These are phyloP conservation scores for Wickerhamiella bombiphila DNA, from an alignment of 805 yeast genomes.

Conservation along the genomic window DNA sequence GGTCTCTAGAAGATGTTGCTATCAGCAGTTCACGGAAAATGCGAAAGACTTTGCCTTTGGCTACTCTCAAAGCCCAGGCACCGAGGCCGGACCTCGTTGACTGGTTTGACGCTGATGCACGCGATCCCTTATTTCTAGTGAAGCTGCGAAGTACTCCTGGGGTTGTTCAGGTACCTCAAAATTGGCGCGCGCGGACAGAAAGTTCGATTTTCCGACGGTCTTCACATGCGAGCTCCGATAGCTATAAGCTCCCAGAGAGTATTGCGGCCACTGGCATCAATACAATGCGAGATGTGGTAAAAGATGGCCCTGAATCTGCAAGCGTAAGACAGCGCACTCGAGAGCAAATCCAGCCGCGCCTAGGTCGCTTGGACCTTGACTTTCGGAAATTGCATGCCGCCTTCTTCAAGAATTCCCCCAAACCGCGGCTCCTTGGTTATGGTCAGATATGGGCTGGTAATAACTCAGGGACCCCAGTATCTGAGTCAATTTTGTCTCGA, in stretches of 20 bases:
- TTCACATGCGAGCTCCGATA: conserved; percentile 23
- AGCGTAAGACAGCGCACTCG: conserved; percentile 60
- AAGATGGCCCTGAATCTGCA: conserved; percentile 30
- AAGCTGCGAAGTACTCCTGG: conserved; percentile 51
- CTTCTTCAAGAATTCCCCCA: conserved; percentile 62
- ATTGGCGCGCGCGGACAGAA: conserved; percentile 73
- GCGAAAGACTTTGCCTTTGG: conserved; percentile 45
- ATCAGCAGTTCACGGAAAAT: conserved; percentile 6
- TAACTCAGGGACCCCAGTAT: not conserved
- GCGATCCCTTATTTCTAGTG: conserved; percentile 55
- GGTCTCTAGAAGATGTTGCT: too few species aligned
- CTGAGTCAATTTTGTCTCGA: not conserved
- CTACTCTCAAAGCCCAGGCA: conserved; percentile 48
- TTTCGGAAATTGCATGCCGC: conserved; percentile 72
- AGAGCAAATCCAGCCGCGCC: conserved; percentile 75
- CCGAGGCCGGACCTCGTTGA: conserved; percentile 61
- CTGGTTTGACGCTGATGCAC: conserved; percentile 77
- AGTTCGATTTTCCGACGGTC: conserved; percentile 24
- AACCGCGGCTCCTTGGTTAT: conserved; percentile 47
- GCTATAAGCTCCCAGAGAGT: conserved; percentile 63
- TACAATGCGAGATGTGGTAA: conserved; percentile 59
- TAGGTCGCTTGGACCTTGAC: conserved; percentile 77
- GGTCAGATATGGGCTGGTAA: conserved; percentile 40
- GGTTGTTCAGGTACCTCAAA: conserved; percentile 61
- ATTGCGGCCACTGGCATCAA: conserved; percentile 73